phyloP scores from a whole-genome alignment of 2,329 filamentous ascomycete species.

The Colletotrichum theobromicola region DNA sequence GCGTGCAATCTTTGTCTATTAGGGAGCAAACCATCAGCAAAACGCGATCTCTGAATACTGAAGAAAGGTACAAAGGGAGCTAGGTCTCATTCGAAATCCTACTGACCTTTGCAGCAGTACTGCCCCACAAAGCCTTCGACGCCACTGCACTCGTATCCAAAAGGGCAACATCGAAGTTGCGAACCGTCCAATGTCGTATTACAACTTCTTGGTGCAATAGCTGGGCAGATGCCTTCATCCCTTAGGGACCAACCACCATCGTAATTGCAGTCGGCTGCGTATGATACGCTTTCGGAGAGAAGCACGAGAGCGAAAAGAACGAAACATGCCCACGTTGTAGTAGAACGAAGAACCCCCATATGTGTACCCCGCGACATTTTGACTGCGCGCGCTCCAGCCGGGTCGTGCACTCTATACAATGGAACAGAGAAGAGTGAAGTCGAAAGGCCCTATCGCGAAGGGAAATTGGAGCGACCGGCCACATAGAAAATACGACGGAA shows the following conservation, averaged over 20 bases:
- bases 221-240: not conserved
- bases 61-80: not conserved
- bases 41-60: fast-evolving
- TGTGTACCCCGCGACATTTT: not conserved
- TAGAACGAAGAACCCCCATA: not conserved
- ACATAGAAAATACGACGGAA: not conserved
- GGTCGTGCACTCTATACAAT: not conserved
- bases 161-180: not conserved
- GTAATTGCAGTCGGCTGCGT: not conserved
- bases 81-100: not conserved
- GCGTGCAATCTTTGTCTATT: not conserved
- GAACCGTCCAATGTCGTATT: not conserved
- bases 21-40: not conserved
- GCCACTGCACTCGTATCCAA: not conserved
- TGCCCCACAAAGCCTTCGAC: not conserved
- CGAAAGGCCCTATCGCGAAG: fast-evolving
- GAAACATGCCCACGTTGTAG: not conserved
- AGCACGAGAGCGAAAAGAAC: not conserved
- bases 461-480: not conserved
- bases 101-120: not conserved
- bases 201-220: not conserved
- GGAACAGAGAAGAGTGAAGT: not conserved
- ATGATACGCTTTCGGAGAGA: fast-evolving
- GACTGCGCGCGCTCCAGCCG: not conserved
- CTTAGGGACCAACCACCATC: not conserved